These are phyloP conservation scores for Botrytis elliptica DNA, from an alignment of 2,329 filamentous ascomycete genomes.

Conservation along the genomic window DNA sequence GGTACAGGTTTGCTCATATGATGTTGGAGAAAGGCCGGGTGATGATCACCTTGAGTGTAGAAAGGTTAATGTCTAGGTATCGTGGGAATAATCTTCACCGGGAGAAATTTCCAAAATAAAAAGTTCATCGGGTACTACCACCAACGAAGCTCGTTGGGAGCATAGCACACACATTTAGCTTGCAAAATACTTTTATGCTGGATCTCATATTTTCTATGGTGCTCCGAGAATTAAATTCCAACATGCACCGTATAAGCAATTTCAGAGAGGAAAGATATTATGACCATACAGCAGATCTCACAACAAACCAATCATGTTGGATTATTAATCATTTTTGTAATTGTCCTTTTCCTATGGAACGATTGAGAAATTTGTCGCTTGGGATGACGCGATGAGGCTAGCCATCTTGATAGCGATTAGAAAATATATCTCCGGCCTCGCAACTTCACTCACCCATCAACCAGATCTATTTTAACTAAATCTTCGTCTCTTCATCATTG, in stretches of 20 bases:
- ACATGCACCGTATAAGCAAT: background rate
- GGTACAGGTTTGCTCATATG: background rate
- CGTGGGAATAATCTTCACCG: background rate
- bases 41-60: background rate
- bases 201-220: background rate
- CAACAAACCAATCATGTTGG: background rate
- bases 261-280: background rate
- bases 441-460: background rate
- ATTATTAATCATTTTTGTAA: conserved; percentile 22
- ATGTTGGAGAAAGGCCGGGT: background rate
- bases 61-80: background rate
- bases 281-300: background rate
- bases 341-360: conserved; percentile 3
- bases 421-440: conserved; percentile 20
- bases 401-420: conserved; percentile 19
- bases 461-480: background rate
- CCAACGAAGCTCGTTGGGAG: background rate
- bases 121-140: background rate
- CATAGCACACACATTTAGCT: background rate
- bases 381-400: conserved; percentile 22
- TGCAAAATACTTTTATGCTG: background rate
- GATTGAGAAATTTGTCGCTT: conserved; percentile 14
- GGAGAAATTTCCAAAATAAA: background rate
- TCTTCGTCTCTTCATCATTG: background rate
- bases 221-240: background rate